These are phyloP conservation scores for Candida andamanensis DNA, from an alignment of 805 yeast species.

Conservation along the genomic window DNA sequence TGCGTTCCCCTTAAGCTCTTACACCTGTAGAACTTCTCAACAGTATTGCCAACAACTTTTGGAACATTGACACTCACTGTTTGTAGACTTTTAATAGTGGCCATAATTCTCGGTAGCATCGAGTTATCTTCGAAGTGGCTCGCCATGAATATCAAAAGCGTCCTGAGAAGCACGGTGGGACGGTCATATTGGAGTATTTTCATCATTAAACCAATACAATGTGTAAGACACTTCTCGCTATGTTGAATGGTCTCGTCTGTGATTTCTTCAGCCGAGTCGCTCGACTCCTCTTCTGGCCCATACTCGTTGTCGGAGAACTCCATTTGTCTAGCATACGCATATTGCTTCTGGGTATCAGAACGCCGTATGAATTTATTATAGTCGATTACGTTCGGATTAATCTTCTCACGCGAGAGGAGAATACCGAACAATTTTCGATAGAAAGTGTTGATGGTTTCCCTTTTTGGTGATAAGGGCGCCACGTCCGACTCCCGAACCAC, in stretches of 20 bases:
- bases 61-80: constrained; percentile 13
- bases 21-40: constrained; percentile 17
- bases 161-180: constrained; percentile 19
- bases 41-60: constrained; percentile 17
- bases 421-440: background rate
- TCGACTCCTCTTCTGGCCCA: too few relatives aligned
- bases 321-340: constrained; percentile 21
- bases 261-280: too few relatives aligned
- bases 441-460: constrained; percentile 5
- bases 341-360: constrained; percentile 2
- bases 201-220: too few relatives aligned
- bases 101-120: constrained; percentile 14
- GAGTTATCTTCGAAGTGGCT: constrained; percentile 14
- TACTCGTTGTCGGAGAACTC: constrained; percentile 21
- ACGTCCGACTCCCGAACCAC: background rate
- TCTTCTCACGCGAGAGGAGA: background rate
- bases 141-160: constrained; percentile 20
- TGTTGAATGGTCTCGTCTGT: background rate
- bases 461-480: too few relatives aligned
- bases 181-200: constrained; percentile 16
- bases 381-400: constrained; percentile 1
- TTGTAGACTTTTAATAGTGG: constrained; percentile 16
- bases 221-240: too few relatives aligned
- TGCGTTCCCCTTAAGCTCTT: constrained; percentile 4
- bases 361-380: constrained; percentile 2